Conservation (phyloP, 2,329 filamentous ascomycete species). For the Diaporthe citri region DNA sequence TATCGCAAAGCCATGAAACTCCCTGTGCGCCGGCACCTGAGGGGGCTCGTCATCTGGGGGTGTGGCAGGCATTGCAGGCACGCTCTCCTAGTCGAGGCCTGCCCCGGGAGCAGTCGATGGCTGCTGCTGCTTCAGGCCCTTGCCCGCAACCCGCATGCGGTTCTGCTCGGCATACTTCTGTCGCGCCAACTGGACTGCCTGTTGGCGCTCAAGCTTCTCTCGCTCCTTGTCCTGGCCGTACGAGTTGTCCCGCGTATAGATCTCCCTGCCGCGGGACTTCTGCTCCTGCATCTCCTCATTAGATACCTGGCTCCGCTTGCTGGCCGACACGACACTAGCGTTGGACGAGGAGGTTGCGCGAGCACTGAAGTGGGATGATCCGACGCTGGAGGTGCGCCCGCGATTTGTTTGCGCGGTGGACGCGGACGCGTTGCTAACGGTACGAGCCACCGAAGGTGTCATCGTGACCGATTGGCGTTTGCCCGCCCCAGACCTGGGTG, state of each 20-base stretch:
- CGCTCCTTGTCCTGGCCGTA: slow-evolving; percentile 61
- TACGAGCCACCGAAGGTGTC: slow-evolving; percentile 32
- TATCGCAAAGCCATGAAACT: background rate
- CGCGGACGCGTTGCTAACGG: slow-evolving; percentile 42
- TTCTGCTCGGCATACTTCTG: slow-evolving; percentile 73
- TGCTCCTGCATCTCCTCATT: slow-evolving; percentile 64
- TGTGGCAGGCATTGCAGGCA: background rate
- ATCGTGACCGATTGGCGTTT: slow-evolving; percentile 38
- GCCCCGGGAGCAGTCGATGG: slow-evolving; percentile 13
- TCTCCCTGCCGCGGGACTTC: slow-evolving; percentile 65
- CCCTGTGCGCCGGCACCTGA: slow-evolving; percentile 32
- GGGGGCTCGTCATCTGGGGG: slow-evolving; percentile 1
- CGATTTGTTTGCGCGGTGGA: slow-evolving; percentile 41
- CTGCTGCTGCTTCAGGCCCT: slow-evolving; percentile 54
- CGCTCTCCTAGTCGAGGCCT: slow-evolving; percentile 31
- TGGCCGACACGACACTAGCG: slow-evolving; percentile 53
- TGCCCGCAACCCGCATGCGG: slow-evolving; percentile 71
- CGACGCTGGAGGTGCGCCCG: slow-evolving; percentile 47
- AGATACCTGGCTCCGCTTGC: slow-evolving; percentile 62
- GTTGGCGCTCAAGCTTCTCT: slow-evolving; percentile 67
- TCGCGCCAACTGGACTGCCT: slow-evolving; percentile 65
- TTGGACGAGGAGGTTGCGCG: slow-evolving; percentile 62
- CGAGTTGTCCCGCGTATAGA: slow-evolving; percentile 66
- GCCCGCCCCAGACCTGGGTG: slow-evolving; percentile 38
- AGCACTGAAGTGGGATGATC: slow-evolving; percentile 47